Conservation (phyloP, 805 yeast species). For the Barnettozyma populi region DNA sequence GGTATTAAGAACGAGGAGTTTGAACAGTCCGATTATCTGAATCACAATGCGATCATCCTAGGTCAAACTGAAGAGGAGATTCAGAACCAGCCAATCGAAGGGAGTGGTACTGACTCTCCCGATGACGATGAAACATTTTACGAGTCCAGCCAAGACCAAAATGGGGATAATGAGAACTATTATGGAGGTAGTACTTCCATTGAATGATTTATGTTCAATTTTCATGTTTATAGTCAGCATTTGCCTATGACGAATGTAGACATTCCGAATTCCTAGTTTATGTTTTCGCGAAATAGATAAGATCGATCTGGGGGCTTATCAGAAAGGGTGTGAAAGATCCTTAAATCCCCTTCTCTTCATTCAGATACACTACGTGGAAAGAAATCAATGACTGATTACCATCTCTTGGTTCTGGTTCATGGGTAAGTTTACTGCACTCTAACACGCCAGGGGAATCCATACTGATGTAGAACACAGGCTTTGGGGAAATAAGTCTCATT, state of each 20-base stretch:
- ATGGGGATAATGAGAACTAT: conserved; percentile 5
- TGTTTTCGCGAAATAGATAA: not conserved
- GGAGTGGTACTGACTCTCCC: not conserved
- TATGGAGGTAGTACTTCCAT: not conserved
- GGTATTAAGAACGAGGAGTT: conserved; percentile 36
- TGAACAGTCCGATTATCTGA: conserved; percentile 19
- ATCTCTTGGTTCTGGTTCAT: conserved; percentile 12
- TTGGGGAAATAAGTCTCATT: conserved; percentile 74
- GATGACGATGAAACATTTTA: conserved; percentile 1
- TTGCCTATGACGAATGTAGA: not conserved
- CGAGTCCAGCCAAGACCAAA: conserved; percentile 3
- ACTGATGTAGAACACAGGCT: conserved; percentile 32
- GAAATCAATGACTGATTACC: conserved; percentile 6
- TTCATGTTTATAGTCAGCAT: not conserved
- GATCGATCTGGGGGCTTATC: not conserved
- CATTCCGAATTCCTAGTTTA: not conserved
- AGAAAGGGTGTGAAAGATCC: not conserved
- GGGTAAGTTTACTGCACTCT: conserved; percentile 6
- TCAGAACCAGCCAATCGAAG: conserved; percentile 15
- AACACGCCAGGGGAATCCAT: not conserved
- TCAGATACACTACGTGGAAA: not conserved
- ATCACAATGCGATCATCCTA: conserved; percentile 22
- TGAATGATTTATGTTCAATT: not conserved
- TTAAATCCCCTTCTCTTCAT: not conserved
- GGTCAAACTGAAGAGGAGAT: conserved; percentile 26